phyloP scores from a whole-genome alignment of 305 asterid species.

The Fraxinus angustifolia region DNA sequence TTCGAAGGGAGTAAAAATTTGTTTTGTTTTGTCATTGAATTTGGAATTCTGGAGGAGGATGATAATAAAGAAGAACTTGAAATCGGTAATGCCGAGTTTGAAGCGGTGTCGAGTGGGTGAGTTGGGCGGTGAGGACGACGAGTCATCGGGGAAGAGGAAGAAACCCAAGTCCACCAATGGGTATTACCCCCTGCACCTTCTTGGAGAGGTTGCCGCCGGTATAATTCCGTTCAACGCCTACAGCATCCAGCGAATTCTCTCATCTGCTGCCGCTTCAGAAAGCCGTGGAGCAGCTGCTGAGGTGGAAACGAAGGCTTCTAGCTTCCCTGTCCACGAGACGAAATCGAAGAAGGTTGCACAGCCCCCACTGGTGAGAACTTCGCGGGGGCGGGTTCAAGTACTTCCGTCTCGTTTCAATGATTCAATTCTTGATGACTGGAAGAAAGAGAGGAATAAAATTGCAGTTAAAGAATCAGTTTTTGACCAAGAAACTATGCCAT shows the following conservation, averaged over 20 bases:
- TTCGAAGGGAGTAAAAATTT: slow-evolving; percentile 16
- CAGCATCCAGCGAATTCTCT: slow-evolving; percentile 45
- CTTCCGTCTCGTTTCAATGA: slow-evolving; percentile 89
- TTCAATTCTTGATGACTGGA: slow-evolving; percentile 88
- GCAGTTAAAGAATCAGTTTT: slow-evolving; percentile 42
- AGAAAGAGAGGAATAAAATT: slow-evolving; percentile 56
- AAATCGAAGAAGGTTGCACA: slow-evolving; percentile 47
- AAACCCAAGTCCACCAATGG: slow-evolving; percentile 51
- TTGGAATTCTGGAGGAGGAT: slow-evolving; percentile 34
- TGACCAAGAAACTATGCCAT: slow-evolving; percentile 69
- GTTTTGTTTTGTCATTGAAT: slow-evolving; percentile 17
- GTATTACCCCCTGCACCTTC: slow-evolving; percentile 61
- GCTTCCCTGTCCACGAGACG: slow-evolving; percentile 28
- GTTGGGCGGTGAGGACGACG: slow-evolving; percentile 63
- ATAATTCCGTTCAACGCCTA: slow-evolving; percentile 54
- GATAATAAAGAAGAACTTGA: slow-evolving; percentile 88
- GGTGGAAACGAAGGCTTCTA: background rate
- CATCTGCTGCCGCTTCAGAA: slow-evolving; percentile 23
- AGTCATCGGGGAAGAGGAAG: slow-evolving; percentile 56
- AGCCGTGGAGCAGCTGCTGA: background rate
- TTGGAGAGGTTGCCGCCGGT: slow-evolving; percentile 70
- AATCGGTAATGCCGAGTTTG: slow-evolving; percentile 93
- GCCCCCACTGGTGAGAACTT: slow-evolving; percentile 88
- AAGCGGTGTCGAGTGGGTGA: slow-evolving; percentile 69
- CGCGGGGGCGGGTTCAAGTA: slow-evolving; percentile 90